phyloP scores from a whole-genome alignment of 768 basidiomycete genomes.

The Xerocomus spinulosus region DNA sequence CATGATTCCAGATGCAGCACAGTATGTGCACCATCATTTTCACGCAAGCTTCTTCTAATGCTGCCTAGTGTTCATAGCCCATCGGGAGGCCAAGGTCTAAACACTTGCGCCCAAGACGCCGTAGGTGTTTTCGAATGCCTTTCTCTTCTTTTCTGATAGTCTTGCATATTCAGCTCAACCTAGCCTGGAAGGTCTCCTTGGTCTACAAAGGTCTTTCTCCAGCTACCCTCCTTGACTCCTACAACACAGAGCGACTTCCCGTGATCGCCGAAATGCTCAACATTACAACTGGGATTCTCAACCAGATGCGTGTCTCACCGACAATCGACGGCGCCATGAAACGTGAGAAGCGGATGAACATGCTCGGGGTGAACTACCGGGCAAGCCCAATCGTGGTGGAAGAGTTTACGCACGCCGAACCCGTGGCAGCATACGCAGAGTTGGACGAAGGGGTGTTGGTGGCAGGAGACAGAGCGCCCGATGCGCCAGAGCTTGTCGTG shows the following conservation, averaged over 20 bases:
- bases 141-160: neutral
- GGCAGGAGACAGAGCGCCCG: constrained; percentile 14
- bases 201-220: constrained; percentile 36
- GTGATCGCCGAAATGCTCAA: constrained; percentile 44
- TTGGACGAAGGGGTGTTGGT: constrained; percentile 4
- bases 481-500: constrained; percentile 6
- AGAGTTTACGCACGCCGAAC: constrained; percentile 5
- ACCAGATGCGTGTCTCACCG: neutral
- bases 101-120: constrained; percentile 35
- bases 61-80: constrained; percentile 21
- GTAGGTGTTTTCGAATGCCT: constrained; percentile 23
- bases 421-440: constrained; percentile 6
- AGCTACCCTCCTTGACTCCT: constrained; percentile 36
- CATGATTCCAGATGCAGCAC: constrained; percentile 40
- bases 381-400: constrained; percentile 47
- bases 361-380: constrained; percentile 53
- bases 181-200: constrained; percentile 44
- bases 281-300: constrained; percentile 30
- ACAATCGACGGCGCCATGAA: neutral
- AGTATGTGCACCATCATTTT: constrained; percentile 17
- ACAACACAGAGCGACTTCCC: constrained; percentile 40
- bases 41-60: neutral
- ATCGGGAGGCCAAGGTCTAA: constrained; percentile 32
- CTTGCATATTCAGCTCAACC: constrained; percentile 31
- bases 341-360: constrained; percentile 24